Conservation (phyloP, 2,329 filamentous ascomycete species). For the Neopestalotiopsis rosae region DNA sequence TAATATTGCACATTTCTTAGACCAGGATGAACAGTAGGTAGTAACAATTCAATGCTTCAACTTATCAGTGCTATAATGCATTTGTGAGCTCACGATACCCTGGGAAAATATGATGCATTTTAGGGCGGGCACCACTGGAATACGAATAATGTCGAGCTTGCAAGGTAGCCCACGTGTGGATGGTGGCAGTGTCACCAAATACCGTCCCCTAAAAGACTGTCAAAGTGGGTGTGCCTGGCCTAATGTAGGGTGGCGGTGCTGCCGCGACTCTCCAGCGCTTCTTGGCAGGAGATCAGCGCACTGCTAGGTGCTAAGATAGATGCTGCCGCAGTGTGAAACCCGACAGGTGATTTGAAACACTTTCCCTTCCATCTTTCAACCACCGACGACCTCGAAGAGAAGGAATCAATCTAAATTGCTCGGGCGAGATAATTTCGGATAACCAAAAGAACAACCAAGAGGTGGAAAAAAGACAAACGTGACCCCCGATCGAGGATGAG, state of each 20-base stretch:
- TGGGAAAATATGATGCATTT: not conserved
- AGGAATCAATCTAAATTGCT: not conserved
- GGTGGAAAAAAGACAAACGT: not conserved
- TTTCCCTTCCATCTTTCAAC: constrained; percentile 1
- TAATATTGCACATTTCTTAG: no score
- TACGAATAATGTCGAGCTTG: not conserved
- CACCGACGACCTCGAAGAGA: not conserved
- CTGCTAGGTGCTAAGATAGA: not conserved
- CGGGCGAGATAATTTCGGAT: not conserved
- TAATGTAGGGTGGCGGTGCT: not conserved
- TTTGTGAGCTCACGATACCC: no score
- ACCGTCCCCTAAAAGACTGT: not conserved
- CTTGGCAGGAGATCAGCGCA: constrained; percentile 4
- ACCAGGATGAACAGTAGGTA: no score
- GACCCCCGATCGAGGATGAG: not conserved
- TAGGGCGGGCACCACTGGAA: not conserved
- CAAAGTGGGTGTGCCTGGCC: not conserved
- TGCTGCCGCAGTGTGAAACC: constrained; percentile 21
- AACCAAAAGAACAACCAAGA: not conserved
- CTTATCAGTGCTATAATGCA: no score
- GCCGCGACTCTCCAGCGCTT: constrained; percentile 1
- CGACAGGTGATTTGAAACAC: constrained; percentile 10
- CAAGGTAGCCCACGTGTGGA: not conserved
- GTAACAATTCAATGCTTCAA: no score
- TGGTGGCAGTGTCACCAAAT: not conserved